Base-by-base conservation (phyloP, 495 filamentous ascomycete species). In the Parathielavia hyrcaniae region DNA sequence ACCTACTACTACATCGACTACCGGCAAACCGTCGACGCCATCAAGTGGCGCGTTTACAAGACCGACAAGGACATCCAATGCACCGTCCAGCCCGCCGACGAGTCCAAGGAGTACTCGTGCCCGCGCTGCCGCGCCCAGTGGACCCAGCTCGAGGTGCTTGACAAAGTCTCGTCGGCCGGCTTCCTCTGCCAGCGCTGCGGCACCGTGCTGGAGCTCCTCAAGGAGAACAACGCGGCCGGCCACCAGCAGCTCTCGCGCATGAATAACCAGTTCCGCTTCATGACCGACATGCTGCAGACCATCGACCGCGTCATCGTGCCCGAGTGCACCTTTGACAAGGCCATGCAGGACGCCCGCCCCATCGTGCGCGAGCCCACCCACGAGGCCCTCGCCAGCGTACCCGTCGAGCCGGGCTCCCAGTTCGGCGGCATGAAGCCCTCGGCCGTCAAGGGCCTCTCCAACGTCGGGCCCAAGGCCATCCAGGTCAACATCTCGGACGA, bases 1-100 rank as follows among this genome's bases (percentile, higher is more conserved):
- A 95, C 91, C 51, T 97, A 96, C 76, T 99, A 95, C 74, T 99
- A 88, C 74, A 89, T 99, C 73, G 90, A 96, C 66, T 90, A 93
- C 64, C 90, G 92, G 53, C 88, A 87, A 39, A 88, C 91, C 55
- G 87, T 99, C 69, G 93, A 99, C 71, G 91, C 90, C 14, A 91
- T 96, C 76, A 99, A 99, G 66, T 99, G 87, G 76, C 86, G 89
- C 61, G 85, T 96, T 53, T 89, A 90, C 69, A 82, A 83, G 50
- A 76, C 96, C 57, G 89, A 89, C 53, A 87, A 90, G 67, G 83
- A 83, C 20, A 90, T 97, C 61, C 90, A 96, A 68, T 80, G 82
- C 14, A 84, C 87, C 57, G 86, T 88, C 55, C 84, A 86, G 32
- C 89, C 89, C 1, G 84, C 81, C 30, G 82, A 86, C 34, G 95